phyloP scores from a whole-genome alignment of 2,329 filamentous ascomycete genomes.

The Exophiala spinifera region DNA sequence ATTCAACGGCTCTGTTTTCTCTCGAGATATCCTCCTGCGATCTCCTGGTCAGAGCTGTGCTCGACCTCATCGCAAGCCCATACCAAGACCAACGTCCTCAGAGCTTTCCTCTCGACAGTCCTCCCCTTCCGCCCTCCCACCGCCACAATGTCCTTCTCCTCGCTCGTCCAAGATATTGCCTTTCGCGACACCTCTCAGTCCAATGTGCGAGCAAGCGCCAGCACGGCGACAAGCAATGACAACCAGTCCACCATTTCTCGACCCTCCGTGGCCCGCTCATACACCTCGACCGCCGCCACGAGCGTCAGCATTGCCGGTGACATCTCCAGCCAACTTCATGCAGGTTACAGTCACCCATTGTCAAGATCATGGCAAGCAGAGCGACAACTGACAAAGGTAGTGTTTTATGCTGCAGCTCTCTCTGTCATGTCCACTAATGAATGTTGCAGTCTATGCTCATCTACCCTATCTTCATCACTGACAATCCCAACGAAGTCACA shows the following conservation, averaged over 20 bases:
- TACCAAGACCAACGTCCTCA: too few species aligned
- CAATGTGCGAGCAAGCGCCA: conserved; percentile 19
- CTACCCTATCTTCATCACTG: conserved; percentile 94
- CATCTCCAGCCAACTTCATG: conserved; percentile 79
- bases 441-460: conserved; percentile 84
- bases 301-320: conserved; percentile 57
- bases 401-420: conserved; percentile 20
- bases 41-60: background rate
- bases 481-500: conserved; percentile 87
- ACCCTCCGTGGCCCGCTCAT: conserved; percentile 40
- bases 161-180: conserved; percentile 49
- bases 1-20: too few species aligned
- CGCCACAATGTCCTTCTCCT: conserved; percentile 48
- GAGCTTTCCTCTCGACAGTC: background rate
- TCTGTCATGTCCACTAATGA: conserved; percentile 1
- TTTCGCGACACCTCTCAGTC: conserved; percentile 40
- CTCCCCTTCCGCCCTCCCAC: background rate
- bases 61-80: background rate
- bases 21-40: background rate
- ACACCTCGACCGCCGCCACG: conserved; percentile 48
- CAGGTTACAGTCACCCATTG: conserved; percentile 77
- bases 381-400: conserved; percentile 78
- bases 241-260: conserved; percentile 43
- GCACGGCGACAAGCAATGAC: conserved; percentile 31
- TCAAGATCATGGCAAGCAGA: conserved; percentile 80